These are phyloP conservation scores for Endotrypanum monterogeii DNA, from an alignment of 208 protist genomes.

Conservation along the genomic window DNA sequence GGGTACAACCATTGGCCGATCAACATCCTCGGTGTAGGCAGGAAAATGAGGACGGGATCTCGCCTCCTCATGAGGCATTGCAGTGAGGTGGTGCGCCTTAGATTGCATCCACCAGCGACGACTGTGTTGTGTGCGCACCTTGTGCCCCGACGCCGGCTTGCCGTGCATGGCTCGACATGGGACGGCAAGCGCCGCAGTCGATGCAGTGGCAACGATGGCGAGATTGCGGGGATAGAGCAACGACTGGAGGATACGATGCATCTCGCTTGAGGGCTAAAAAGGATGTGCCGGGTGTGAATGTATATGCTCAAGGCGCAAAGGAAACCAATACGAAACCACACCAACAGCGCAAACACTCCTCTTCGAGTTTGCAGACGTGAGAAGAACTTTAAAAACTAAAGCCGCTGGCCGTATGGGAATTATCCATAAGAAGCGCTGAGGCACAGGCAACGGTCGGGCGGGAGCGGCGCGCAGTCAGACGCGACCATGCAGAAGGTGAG, in stretches of 20 bases:
- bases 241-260: constrained; percentile 9
- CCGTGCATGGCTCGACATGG: constrained; percentile 66
- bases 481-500: background rate
- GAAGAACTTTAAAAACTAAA: background rate
- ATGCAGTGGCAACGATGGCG: background rate
- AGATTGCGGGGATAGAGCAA: constrained; percentile 5
- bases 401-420: background rate
- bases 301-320: background rate
- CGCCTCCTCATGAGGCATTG: constrained; percentile 80
- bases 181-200: constrained; percentile 11
- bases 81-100: constrained; percentile 86
- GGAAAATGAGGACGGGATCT: constrained; percentile 81
- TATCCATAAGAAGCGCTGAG: background rate
- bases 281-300: background rate
- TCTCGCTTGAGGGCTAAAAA: background rate
- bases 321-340: background rate
- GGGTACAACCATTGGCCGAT: constrained; percentile 80
- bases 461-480: background rate
- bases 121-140: constrained; percentile 90
- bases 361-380: background rate
- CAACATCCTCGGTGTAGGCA: constrained; percentile 86
- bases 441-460: background rate
- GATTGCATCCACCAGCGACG: constrained; percentile 89
- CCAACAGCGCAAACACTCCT: background rate
- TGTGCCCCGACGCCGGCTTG: constrained; percentile 87